Evolutionary conservation across 495 filamentous ascomycete species (phyloP).

Genomic region (Lasiosphaeria hispida): DNA sequence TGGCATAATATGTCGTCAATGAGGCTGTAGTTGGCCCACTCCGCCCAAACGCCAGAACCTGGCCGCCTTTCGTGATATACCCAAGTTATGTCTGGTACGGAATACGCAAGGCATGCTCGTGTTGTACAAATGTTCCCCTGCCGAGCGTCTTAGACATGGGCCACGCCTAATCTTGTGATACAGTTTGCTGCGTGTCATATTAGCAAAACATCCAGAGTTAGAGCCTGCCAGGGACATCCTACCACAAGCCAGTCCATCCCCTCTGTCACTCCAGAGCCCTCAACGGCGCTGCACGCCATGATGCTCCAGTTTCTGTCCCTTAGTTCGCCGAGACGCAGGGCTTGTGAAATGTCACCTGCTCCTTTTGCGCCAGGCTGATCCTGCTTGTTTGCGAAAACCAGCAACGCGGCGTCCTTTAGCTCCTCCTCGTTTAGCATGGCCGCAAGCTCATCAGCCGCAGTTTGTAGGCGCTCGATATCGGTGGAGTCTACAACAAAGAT

Average conservation of each 20-base stretch:
- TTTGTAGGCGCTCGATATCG: constrained; percentile 90
- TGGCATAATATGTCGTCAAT: constrained; percentile 27
- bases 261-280: constrained; percentile 88
- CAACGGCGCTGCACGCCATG: constrained; percentile 93
- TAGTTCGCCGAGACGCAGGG: constrained; percentile 80
- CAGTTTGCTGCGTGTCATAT: constrained; percentile 44
- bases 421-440: constrained; percentile 98
- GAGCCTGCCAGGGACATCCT: constrained; percentile 40
- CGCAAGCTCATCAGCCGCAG: constrained; percentile 85
- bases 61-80: constrained; percentile 21
- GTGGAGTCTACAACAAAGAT: constrained; percentile 98
- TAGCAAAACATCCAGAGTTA: constrained; percentile 9
- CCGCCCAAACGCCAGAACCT: constrained; percentile 20
- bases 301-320: constrained; percentile 99
- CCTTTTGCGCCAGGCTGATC: constrained; percentile 97
- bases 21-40: constrained; percentile 2
- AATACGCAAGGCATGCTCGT: constrained; percentile 21
- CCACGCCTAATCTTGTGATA: constrained; percentile 42
- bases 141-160: constrained; percentile 3
- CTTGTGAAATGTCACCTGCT: constrained; percentile 93
- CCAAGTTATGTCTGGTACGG: constrained; percentile 25
- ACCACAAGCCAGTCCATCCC: constrained; percentile 99
- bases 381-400: constrained; percentile 99
- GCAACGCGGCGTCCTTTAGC: constrained; percentile 81
- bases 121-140: constrained; percentile 30